phyloP scores from a whole-genome alignment of 2,329 filamentous ascomycete genomes.

The Byssothecium circinans region DNA sequence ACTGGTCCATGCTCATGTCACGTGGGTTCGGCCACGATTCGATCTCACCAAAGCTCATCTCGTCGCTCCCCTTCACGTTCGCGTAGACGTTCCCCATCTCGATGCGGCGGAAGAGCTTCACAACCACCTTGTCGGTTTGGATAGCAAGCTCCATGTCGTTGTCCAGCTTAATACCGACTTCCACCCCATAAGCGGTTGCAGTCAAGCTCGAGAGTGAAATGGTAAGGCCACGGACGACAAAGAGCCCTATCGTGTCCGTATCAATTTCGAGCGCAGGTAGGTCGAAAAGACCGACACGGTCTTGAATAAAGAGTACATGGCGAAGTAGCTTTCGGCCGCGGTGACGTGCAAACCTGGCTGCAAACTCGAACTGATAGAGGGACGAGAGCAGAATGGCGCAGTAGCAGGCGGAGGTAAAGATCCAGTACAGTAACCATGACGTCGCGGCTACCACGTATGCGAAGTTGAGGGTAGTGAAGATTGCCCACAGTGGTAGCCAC shows the following conservation, averaged over 20 bases:
- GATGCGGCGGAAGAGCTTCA: conserved; percentile 54
- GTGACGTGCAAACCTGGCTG: conserved; percentile 42
- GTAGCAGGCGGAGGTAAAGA: conserved; percentile 49
- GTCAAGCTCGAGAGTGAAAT: conserved; percentile 55
- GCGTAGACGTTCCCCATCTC: conserved; percentile 57
- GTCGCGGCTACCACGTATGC: conserved; percentile 52
- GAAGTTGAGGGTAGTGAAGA: conserved; percentile 52
- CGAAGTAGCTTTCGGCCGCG: conserved; percentile 43
- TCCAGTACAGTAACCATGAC: conserved; percentile 55
- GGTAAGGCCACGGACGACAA: conserved; percentile 56
- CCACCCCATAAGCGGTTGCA: conserved; percentile 55
- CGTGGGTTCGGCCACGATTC: conserved; percentile 29
- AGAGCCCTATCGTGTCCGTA: conserved; percentile 55
- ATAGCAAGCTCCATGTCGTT: conserved; percentile 58
- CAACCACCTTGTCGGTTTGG: conserved; percentile 52
- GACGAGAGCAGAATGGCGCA: conserved; percentile 47
- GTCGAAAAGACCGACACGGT: conserved; percentile 54
- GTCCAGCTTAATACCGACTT: conserved; percentile 56
- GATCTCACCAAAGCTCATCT: conserved; percentile 53
- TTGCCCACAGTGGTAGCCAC: conserved; percentile 50
- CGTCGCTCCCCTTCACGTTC: conserved; percentile 58
- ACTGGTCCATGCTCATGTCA: conserved; percentile 43
- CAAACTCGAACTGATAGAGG: conserved; percentile 51
- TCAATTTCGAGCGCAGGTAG: conserved; percentile 58
- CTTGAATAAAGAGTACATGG: conserved; percentile 54